A percentile compares a stretch with the other conserved stretches of the same genome.
phyloP scores from a whole-genome alignment of 73 alveolate genomes.

The Symbiodinium natans region DNA sequence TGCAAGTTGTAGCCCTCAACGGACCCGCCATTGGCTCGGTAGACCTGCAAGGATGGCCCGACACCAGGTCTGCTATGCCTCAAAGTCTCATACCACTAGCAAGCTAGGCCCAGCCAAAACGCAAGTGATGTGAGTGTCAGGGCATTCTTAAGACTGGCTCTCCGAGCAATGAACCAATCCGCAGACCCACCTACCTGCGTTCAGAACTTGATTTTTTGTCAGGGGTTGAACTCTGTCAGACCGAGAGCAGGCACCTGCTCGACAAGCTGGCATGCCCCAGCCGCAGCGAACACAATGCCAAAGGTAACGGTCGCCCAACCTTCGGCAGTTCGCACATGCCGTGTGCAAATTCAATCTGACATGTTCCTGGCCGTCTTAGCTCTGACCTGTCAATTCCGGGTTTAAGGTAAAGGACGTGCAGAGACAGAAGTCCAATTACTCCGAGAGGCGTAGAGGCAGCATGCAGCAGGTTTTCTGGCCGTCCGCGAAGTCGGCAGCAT shows the following conservation, averaged over 20 bases:
- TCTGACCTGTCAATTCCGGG: background rate
- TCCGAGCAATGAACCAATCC: no score
- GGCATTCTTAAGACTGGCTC: background rate
- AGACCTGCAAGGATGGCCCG: background rate
- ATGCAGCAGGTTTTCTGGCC: slow-evolving; percentile 78
- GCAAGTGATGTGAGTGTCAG: no score
- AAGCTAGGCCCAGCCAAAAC: background rate
- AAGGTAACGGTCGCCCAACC: slow-evolving; percentile 73
- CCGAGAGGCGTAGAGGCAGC: slow-evolving; percentile 46
- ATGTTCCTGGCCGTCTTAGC: background rate
- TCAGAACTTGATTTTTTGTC: no score
- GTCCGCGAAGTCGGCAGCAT: slow-evolving; percentile 68
- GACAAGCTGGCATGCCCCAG: slow-evolving; percentile 26
- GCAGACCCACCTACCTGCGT: no score
- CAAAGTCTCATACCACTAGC: no score
- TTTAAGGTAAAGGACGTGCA: no score
- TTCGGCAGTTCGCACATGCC: no score
- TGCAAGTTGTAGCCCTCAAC: background rate
- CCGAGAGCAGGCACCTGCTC: no score
- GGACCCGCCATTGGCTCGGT: background rate
- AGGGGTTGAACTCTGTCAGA: no score
- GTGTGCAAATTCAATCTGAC: background rate
- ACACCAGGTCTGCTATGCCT: no score
- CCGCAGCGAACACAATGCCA: slow-evolving; percentile 34
- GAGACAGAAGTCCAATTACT: no score